Evolutionary conservation across 1,284 basidiomycete species (phyloP).

Genomic region (Tilletia indica): DNA sequence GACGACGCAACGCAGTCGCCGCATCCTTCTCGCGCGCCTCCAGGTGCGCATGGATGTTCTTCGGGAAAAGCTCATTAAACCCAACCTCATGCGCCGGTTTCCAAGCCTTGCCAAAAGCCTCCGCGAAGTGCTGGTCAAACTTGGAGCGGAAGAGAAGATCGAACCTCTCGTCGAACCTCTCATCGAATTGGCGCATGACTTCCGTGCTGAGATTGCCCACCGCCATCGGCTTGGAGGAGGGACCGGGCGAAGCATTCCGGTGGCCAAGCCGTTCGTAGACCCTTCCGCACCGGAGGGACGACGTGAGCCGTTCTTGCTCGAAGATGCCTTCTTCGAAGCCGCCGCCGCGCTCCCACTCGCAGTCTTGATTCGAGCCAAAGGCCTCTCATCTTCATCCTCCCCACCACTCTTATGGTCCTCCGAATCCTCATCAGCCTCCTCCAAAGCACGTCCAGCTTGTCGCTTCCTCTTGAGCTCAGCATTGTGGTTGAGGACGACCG

Average conservation of each 20-base stretch:
- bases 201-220: background rate
- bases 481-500: background rate
- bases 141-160: background rate
- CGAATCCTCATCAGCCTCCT: slow-evolving; percentile 7
- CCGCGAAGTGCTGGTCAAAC: background rate
- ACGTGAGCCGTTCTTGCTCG: background rate
- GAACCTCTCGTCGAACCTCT: background rate
- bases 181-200: background rate
- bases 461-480: slow-evolving; percentile 10
- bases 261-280: too few species aligned
- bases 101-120: background rate
- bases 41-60: background rate
- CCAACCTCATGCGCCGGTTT: background rate
- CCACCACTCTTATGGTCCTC: background rate
- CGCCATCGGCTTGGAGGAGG: too few species aligned
- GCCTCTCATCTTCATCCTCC: background rate
- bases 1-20: background rate
- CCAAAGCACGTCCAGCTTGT: background rate
- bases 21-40: background rate
- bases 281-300: too few species aligned
- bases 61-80: background rate
- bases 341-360: background rate
- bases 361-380: background rate
- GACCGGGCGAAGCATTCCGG: too few species aligned
- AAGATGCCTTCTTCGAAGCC: background rate